Evolutionary conservation across 2,329 filamentous ascomycete genomes (phyloP).

Genomic region (Diaporthe amygdali): DNA sequence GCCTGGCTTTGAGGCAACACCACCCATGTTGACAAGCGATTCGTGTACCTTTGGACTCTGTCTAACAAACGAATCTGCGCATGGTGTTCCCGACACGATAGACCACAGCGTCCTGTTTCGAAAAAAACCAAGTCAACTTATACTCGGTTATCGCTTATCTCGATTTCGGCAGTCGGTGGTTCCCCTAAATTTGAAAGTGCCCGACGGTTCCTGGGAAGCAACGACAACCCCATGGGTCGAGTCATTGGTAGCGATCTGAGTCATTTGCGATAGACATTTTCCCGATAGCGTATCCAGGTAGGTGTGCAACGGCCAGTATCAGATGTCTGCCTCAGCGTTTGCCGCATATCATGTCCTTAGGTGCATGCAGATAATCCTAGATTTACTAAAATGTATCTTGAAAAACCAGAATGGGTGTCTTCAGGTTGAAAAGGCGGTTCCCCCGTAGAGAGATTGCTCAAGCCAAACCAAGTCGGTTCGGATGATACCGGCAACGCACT

Average conservation of each 20-base stretch:
- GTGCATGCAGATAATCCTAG: neutral
- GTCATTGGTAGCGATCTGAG: neutral
- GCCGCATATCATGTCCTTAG: too few relatives aligned
- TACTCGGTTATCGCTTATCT: neutral
- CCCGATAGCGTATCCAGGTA: too few relatives aligned
- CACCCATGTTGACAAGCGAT: neutral
- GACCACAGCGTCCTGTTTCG: too few relatives aligned
- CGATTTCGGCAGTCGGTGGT: neutral
- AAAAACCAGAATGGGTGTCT: too few relatives aligned
- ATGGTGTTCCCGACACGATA: neutral
- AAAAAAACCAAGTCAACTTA: neutral
- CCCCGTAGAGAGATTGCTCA: too few relatives aligned
- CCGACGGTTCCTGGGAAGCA: too few relatives aligned
- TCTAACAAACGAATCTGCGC: too few relatives aligned
- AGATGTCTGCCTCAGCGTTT: neutral
- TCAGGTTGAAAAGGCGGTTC: neutral
- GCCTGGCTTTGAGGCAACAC: conserved; percentile 3
- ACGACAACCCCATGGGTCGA: neutral
- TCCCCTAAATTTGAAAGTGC: neutral
- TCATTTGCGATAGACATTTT: neutral
- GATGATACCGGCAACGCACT: neutral
- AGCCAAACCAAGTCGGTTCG: neutral
- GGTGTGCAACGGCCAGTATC: neutral
- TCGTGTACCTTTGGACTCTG: neutral
- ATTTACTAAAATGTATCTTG: too few relatives aligned